Base-by-base conservation (phyloP, 2,329 filamentous ascomycete genomes). In the Ceratocystis destructans region DNA sequence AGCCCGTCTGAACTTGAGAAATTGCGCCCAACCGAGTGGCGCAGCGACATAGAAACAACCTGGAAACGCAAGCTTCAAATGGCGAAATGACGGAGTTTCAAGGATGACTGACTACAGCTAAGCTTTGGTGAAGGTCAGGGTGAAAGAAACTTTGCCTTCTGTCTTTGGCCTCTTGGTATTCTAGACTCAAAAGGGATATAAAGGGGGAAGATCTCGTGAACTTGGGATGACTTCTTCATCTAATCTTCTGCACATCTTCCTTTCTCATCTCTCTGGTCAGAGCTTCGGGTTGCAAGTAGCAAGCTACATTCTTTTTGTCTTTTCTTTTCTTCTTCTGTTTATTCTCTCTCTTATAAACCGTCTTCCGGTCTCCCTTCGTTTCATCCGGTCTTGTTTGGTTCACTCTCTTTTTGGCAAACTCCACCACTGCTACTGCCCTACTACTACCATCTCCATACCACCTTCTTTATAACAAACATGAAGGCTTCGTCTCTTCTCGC, bases 401-500 rank as follows among this genome's bases (percentile, higher is more conserved):
- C 53, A 4, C 48, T 25, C 22, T 22, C n/a, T 50, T 62, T 12
- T 45, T 31, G 12, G 22, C 53, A 57, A 33, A 57, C 48, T 20
- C 48, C 2, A 25, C 20, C 37, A 41, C 10, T 41, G 37, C 37
- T 10, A 41, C 22, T 22, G 22, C 22, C 22, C 25, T 28, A 41
- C 37, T 10, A 4, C 12, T 41, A 5, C 37, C 37, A 3, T 41
- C 10, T 41, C 37, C 12, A 10, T 12, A 41, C 37, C 10, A 41
- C 37, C 3, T 12, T 41, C 37, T 41, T 41, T 15, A 12, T 25
- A 20, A 1, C 7, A 25, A 50, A 50, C 3, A 68, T 66, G 64
- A 68, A 68, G 44, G 28, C 53, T 37, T 37, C 48, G 12, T 50
- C 66, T 50, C 15, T 33, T 61, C 45, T 67, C 37, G 59, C 62